phyloP scores from a whole-genome alignment of 306 rosid genomes.

The Ziziphus jujuba region DNA sequence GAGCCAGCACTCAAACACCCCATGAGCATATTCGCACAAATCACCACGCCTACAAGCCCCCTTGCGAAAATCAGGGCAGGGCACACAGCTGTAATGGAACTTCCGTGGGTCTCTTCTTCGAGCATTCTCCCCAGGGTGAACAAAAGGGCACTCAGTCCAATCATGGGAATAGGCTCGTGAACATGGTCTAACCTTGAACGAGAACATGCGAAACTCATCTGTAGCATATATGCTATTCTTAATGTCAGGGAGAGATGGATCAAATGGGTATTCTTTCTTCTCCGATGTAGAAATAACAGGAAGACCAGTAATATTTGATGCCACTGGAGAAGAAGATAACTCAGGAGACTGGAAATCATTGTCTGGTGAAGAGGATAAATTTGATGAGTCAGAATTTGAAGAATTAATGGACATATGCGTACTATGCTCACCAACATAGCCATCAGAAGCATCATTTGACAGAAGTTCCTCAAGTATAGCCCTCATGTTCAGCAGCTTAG shows the following conservation, averaged over 20 bases:
- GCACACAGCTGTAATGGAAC: slow-evolving; percentile 90
- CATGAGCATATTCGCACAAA: slow-evolving; percentile 96
- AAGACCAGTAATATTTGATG: slow-evolving; percentile 41
- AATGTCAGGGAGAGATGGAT: slow-evolving; percentile 89
- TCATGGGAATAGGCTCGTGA: slow-evolving; percentile 94
- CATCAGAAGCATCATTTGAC: slow-evolving; percentile 37
- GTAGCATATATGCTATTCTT: slow-evolving; percentile 88
- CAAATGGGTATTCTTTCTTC: slow-evolving; percentile 82
- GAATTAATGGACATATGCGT: slow-evolving; percentile 36
- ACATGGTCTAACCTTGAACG: slow-evolving; percentile 92
- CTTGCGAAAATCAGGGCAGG: slow-evolving; percentile 90
- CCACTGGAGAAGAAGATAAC: slow-evolving; percentile 51
- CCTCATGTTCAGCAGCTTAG: slow-evolving; percentile 38
- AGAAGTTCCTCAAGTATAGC: slow-evolving; percentile 52
- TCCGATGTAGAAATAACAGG: slow-evolving; percentile 47
- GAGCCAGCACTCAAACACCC: slow-evolving; percentile 94
- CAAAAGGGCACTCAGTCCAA: slow-evolving; percentile 97
- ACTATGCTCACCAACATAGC: slow-evolving; percentile 39
- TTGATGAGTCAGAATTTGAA: slow-evolving; percentile 48
- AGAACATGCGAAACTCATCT: slow-evolving; percentile 91
- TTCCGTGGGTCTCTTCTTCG: slow-evolving; percentile 90
- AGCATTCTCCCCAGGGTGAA: slow-evolving; percentile 96
- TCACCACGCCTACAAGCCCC: slow-evolving; percentile 90
- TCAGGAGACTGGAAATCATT: slow-evolving; percentile 56
- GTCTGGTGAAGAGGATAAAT: slow-evolving; percentile 50